A percentile compares a stretch with the other conserved stretches of the same genome.
Conservation (phyloP, 2,329 filamentous ascomycete genomes). For the Xylaria hypoxylon region DNA sequence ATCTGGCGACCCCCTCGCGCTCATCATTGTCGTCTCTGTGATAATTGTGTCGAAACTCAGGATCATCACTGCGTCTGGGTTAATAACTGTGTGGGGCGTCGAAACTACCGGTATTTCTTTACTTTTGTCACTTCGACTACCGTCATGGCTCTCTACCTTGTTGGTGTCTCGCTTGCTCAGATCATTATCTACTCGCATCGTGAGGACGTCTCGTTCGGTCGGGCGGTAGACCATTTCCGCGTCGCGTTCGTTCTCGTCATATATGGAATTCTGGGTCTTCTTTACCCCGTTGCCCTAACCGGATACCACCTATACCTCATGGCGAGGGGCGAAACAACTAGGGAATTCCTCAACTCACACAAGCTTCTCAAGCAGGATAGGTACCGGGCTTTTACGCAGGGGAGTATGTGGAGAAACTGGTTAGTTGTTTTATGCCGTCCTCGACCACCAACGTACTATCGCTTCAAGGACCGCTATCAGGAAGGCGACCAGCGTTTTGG, state of each 20-base stretch:
- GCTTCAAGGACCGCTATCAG: constrained; percentile 81
- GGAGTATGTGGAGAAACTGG: constrained; percentile 80
- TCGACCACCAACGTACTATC: constrained; percentile 86
- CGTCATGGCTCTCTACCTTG: constrained; percentile 78
- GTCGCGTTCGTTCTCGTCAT: constrained; percentile 91
- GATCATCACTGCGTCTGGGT: constrained; percentile 99
- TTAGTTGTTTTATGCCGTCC: constrained; percentile 83
- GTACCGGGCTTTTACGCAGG: constrained; percentile 89
- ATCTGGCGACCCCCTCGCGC: constrained; percentile 96
- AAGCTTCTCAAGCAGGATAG: constrained; percentile 94
- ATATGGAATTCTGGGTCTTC: constrained; percentile 78
- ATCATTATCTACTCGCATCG: constrained; percentile 76
- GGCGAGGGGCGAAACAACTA: constrained; percentile 90
- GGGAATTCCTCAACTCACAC: constrained; percentile 95
- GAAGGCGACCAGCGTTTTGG: constrained; percentile 89
- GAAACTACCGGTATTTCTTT: constrained; percentile 99
- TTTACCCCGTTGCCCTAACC: constrained; percentile 86
- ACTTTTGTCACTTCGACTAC: constrained; percentile 86
- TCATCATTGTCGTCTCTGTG: constrained; percentile 95
- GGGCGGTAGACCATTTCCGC: constrained; percentile 76
- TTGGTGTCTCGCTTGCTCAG: constrained; percentile 83
- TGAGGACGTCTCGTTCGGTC: constrained; percentile 73
- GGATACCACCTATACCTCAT: constrained; percentile 93
- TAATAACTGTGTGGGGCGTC: constrained; percentile 96
- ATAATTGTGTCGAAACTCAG: constrained; percentile 96